A percentile compares a stretch with the other conserved stretches of the same genome.
Conservation (phyloP, 2,329 filamentous ascomycete species). For the Albophoma yamanashiensis region DNA sequence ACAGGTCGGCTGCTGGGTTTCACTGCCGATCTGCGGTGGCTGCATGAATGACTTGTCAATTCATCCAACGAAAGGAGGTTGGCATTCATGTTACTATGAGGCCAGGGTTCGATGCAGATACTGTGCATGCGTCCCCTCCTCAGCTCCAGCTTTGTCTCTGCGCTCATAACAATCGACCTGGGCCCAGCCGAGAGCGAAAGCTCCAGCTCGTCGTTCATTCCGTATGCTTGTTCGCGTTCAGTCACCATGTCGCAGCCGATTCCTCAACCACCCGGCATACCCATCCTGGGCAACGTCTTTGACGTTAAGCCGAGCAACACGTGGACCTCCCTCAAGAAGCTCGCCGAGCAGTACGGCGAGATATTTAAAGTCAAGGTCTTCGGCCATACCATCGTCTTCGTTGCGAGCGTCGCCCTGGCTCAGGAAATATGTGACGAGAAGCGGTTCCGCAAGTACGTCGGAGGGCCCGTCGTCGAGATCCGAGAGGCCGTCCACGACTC, state of each 20-base stretch:
- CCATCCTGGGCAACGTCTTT: constrained; percentile 26
- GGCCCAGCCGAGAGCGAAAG: background rate
- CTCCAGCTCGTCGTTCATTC: background rate
- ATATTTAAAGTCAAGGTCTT: constrained; percentile 27
- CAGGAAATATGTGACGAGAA: constrained; percentile 41
- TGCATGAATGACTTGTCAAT: constrained; percentile 6
- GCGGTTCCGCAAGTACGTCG: constrained; percentile 43
- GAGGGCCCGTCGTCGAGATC: constrained; percentile 41
- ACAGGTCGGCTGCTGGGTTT: background rate
- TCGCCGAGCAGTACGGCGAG: constrained; percentile 23
- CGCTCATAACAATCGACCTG: background rate
- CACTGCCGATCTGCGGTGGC: constrained; percentile 4
- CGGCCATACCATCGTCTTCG: constrained; percentile 26
- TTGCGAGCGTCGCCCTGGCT: constrained; percentile 36
- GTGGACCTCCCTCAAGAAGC: constrained; percentile 24
- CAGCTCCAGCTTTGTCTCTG: background rate
- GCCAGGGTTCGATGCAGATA: constrained; percentile 2
- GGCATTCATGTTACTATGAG: no score
- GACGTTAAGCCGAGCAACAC: constrained; percentile 23
- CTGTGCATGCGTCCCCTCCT: constrained; percentile 1
- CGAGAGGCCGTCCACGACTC: constrained; percentile 36
- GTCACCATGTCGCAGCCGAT: constrained; percentile 21
- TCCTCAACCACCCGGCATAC: constrained; percentile 21
- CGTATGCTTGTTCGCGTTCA: background rate
- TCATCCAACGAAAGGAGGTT: background rate